Conservation (phyloP, 768 basidiomycete genomes). For the Russula brevipes region DNA sequence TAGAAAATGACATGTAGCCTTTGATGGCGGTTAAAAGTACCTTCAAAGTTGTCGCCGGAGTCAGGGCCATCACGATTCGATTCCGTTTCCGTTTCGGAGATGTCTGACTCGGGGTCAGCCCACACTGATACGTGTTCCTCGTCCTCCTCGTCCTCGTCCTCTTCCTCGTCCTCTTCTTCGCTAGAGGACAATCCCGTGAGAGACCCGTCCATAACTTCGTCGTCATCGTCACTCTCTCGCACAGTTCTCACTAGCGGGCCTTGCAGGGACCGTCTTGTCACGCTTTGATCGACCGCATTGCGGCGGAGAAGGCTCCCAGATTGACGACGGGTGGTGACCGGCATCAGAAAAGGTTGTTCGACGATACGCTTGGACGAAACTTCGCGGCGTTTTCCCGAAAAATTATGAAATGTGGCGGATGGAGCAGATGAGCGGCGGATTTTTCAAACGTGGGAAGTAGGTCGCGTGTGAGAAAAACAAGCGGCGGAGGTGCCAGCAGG, state of each 20-base stretch:
- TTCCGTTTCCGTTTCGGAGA: background rate
- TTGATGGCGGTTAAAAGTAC: background rate
- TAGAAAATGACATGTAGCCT: background rate
- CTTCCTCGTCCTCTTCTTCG: background rate
- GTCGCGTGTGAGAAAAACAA: too few species aligned
- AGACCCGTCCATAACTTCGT: too few species aligned
- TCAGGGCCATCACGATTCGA: background rate
- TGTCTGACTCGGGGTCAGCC: background rate
- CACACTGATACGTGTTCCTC: background rate
- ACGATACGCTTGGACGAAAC: too few species aligned
- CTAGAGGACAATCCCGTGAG: background rate
- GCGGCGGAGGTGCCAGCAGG: too few species aligned
- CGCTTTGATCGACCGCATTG: background rate
- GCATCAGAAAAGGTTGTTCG: background rate
- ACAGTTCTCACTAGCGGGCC: background rate
- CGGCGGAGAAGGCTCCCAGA: background rate
- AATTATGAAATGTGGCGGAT: too few species aligned
- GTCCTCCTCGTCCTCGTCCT: too few species aligned
- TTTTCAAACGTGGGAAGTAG: too few species aligned
- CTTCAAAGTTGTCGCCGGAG: background rate
- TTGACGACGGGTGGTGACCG: conserved; percentile 16
- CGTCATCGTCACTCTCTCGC: too few species aligned
- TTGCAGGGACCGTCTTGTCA: background rate
- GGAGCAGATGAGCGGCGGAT: too few species aligned
- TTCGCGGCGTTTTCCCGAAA: too few species aligned